Percentiles rank a stretch among this genome's conserved stretches.
phyloP scores from a whole-genome alignment of 495 filamentous ascomycete genomes.

The Aspergillus sparsus region DNA sequence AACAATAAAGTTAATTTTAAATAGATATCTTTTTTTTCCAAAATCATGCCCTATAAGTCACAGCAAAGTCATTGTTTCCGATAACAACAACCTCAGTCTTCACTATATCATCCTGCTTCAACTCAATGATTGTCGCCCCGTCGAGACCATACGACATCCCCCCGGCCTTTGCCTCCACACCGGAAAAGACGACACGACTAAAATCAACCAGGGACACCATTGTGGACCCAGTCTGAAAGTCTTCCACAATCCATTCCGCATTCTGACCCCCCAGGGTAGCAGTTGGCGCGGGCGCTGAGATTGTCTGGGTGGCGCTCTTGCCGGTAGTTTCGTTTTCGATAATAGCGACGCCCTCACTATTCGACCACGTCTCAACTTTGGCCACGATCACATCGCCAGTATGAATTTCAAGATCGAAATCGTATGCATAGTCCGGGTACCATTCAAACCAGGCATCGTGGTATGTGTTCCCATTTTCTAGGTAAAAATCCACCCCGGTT shows the following conservation, averaged over 20 bases:
- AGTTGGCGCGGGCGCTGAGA: constrained; percentile 39
- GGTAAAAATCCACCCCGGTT: constrained; percentile 61
- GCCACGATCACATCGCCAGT: constrained; percentile 60
- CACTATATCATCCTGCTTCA: constrained; percentile 51
- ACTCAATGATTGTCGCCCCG: constrained; percentile 51
- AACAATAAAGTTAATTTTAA: neutral
- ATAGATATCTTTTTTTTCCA: neutral
- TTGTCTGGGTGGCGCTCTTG: constrained; percentile 52
- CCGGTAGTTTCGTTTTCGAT: constrained; percentile 59
- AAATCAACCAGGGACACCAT: constrained; percentile 59
- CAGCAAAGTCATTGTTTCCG: constrained; percentile 40
- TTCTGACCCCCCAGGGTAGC: constrained; percentile 49
- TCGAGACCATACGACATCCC: constrained; percentile 37
- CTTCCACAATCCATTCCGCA: constrained; percentile 69
- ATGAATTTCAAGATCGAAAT: constrained; percentile 55
- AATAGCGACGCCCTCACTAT: constrained; percentile 52
- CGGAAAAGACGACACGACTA: constrained; percentile 51
- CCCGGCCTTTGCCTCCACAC: constrained; percentile 39
- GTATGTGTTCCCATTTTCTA: constrained; percentile 35
- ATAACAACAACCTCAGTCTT: constrained; percentile 47
- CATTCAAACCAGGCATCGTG: constrained; percentile 68
- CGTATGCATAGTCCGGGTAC: constrained; percentile 58
- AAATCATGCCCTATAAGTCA: constrained; percentile 27
- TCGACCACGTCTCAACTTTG: constrained; percentile 50
- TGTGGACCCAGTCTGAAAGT: constrained; percentile 50